These are phyloP conservation scores for Gypsophila paniculata DNA, from an alignment of 179 eudicot species.

Conservation along the genomic window DNA sequence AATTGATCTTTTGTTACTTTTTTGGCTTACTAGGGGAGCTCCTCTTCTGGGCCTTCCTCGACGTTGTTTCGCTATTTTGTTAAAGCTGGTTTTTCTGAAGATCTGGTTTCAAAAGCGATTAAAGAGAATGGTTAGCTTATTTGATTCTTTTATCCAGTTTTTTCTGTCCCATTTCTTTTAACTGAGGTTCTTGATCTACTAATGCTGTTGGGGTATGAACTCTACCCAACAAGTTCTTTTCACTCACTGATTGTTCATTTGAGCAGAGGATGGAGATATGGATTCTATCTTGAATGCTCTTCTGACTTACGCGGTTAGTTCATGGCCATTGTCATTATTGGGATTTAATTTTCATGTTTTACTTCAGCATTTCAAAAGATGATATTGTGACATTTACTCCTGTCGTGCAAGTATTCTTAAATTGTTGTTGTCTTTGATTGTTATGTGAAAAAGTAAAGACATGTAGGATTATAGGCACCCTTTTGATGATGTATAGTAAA, in stretches of 20 bases:
- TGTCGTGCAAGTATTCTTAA: background rate
- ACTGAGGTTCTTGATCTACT: background rate
- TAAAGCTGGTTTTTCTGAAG: slow-evolving; percentile 59
- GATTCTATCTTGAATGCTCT: slow-evolving; percentile 52
- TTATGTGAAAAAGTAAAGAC: background rate
- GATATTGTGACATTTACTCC: background rate
- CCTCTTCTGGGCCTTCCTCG: slow-evolving; percentile 48
- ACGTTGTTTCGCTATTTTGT: slow-evolving; percentile 48
- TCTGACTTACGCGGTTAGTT: slow-evolving; percentile 61
- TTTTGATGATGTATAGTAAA: background rate
- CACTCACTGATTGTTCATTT: slow-evolving; percentile 4
- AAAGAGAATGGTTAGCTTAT: slow-evolving; percentile 55
- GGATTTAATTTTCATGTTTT: background rate
- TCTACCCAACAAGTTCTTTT: background rate
- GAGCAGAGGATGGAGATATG: slow-evolving; percentile 50
- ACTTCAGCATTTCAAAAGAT: background rate
- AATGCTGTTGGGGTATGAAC: background rate
- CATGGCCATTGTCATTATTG: slow-evolving; percentile 4
- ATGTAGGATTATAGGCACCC: background rate
- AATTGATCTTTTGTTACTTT: slow-evolving; percentile 13
- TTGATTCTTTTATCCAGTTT: background rate
- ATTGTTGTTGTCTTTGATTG: background rate
- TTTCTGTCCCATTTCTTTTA: background rate
- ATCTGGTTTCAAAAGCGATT: slow-evolving; percentile 50
- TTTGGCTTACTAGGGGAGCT: slow-evolving; percentile 40